A percentile compares a stretch with the other conserved stretches of the same genome.
These are phyloP conservation scores for Smithsoniella earleae DNA, from an alignment of 163 green algal species.

Conservation along the genomic window DNA sequence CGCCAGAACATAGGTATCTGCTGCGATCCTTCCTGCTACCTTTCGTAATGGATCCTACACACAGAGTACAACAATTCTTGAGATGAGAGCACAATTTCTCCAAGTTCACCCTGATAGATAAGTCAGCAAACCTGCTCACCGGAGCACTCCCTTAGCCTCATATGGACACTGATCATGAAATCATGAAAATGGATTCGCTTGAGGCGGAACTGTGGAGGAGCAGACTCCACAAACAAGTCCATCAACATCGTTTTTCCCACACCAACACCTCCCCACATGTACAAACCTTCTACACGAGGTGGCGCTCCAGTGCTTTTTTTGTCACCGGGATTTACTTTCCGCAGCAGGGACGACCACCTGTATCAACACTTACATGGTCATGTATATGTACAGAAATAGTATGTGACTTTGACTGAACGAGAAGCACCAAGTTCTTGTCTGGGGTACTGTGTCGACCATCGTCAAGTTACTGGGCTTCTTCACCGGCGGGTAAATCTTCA, in stretches of 20 bases:
- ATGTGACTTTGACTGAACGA: not conserved
- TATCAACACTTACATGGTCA: not conserved
- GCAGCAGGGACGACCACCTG: not conserved
- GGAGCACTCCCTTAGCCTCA: slow-evolving; percentile 44
- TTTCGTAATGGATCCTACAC: slow-evolving; percentile 54
- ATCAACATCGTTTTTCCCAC: slow-evolving; percentile 81
- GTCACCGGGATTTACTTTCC: not conserved
- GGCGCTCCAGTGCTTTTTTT: not conserved
- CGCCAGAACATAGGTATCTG: slow-evolving; percentile 61
- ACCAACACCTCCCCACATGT: slow-evolving; percentile 73
- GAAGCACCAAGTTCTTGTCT: not conserved
- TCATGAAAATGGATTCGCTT: slow-evolving; percentile 88
- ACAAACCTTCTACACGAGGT: slow-evolving; percentile 45
- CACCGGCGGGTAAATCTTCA: not conserved
- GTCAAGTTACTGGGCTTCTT: slow-evolving; percentile 53
- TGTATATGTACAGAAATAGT: not conserved
- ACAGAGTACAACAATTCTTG: not conserved
- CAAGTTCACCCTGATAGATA: too few species aligned
- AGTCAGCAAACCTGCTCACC: slow-evolving; percentile 30
- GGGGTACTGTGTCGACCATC: slow-evolving; percentile 35
- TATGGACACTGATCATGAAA: slow-evolving; percentile 97
- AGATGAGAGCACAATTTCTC: too few species aligned
- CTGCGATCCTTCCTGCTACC: slow-evolving; percentile 44
- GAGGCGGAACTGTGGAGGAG: slow-evolving; percentile 57
- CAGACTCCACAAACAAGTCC: slow-evolving; percentile 69